Evolutionary conservation across 371 early-diverging fungal species (phyloP), one percentile per base, ranked within the genome.

Genomic region (Chytridium lagenaria): DNA sequence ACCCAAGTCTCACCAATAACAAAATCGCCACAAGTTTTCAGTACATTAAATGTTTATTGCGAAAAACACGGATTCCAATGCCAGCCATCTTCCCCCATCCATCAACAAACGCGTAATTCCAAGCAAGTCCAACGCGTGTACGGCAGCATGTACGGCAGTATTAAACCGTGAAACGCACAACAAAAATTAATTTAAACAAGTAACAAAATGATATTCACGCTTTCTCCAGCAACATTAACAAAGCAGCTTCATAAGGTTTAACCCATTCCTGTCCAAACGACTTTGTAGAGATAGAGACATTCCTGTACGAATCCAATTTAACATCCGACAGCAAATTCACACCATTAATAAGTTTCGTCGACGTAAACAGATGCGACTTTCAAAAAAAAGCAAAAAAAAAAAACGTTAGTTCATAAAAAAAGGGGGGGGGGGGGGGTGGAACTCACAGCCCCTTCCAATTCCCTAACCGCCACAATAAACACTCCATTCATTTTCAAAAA

Each of bases 401-500:
- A 66, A 16, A 61, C 0, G 36, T 52, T 2, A 52, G 38, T 23
- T 57, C 34, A 66, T 19, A 2, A 34, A 68, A 44, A 59, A 37
- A n/a, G 22, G n/a, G n/a, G n/a, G n/a, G n/a, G n/a, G n/a, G n/a
- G n/a, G n/a, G n/a, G n/a, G n/a, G n/a, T n/a, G n/a, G 50, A 66
- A 61, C 79, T 67, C 57, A 80, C 81, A 59, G 39, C 61, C 19
- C 78, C 80, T 7, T 85, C 83, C 10, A 81, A 36, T 1, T 57
- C 63, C 38, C 86, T 59, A 44, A 81, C 73, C 1, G 85, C 85
- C 16, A 86, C 78, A 0, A 76, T 69, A 50, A 83, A 83, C 7
- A 86, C 67, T 30, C 80, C 80, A 66, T 75, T 77, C 36, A 52
- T 70, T 3, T 50, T 59, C 36, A 70, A 57, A 26, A 81, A 50